A percentile compares a stretch with the other conserved stretches of the same genome.
Evolutionary conservation across 2,329 filamentous ascomycete species (phyloP).

Genomic region (Penicillium concentricum): DNA sequence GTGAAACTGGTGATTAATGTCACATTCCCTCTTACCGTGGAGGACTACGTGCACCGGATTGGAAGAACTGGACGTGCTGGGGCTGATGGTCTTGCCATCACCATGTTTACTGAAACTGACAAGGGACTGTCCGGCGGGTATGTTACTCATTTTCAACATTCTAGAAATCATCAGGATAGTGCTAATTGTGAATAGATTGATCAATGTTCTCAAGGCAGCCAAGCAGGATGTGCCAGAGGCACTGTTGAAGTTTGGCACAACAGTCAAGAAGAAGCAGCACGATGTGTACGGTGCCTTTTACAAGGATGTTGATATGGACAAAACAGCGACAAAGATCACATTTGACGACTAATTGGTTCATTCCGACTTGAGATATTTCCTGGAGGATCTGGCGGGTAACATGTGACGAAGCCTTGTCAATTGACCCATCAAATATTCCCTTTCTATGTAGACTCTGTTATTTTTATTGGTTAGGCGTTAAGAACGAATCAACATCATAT

Average conservation of each 20-base stretch:
- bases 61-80: conserved; percentile 91
- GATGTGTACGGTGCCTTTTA: conserved; percentile 93
- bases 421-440: conserved; percentile 30
- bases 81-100: conserved; percentile 83
- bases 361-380: conserved; percentile 20
- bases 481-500: conserved; percentile 15
- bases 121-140: conserved; percentile 86
- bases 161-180: neutral
- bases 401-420: conserved; percentile 22
- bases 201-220: conserved; percentile 93
- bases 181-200: conserved; percentile 57
- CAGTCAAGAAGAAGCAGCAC: conserved; percentile 98
- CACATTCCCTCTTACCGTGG: conserved; percentile 90
- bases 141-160: conserved; percentile 43
- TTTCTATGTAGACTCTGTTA: conserved; percentile 38
- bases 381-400: conserved; percentile 12
- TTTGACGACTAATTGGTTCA: conserved; percentile 61
- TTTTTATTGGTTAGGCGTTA: conserved; percentile 15
- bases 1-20: conserved; percentile 95
- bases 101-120: conserved; percentile 91
- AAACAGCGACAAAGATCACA: conserved; percentile 86
- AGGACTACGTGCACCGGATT: conserved; percentile 97
- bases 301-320: conserved; percentile 81
- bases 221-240: conserved; percentile 88
- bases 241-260: conserved; percentile 92